Conservation (phyloP, 371 early-diverging fungal genomes). For the Sporodiniella umbellata region DNA sequence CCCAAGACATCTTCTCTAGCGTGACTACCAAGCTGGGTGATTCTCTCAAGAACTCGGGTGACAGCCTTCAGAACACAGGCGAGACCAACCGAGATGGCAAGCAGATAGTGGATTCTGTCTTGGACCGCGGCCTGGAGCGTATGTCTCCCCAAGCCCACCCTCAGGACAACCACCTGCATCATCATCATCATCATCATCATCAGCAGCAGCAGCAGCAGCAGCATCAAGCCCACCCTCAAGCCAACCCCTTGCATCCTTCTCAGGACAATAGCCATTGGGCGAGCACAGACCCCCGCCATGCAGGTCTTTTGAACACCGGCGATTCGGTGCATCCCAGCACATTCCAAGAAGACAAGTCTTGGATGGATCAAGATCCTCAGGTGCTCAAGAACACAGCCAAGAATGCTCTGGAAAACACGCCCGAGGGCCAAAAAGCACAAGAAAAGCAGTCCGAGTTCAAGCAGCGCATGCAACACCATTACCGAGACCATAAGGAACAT, state of each 20-base stretch:
- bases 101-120: constrained; percentile 7
- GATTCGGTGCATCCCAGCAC: constrained; percentile 21
- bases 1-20: constrained; percentile 49
- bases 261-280: no score
- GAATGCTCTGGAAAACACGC: background rate
- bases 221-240: no score
- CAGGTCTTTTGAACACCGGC: constrained; percentile 24
- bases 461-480: background rate
- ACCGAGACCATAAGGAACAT: constrained; percentile 8
- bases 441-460: background rate
- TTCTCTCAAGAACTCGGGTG: constrained; percentile 20
- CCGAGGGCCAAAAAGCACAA: background rate
- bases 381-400: no score
- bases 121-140: constrained; percentile 3
- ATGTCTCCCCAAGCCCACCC: background rate
- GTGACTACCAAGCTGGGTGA: constrained; percentile 29
- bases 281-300: constrained; percentile 13
- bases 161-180: background rate
- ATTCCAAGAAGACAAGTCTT: constrained; percentile 4
- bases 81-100: constrained; percentile 5
- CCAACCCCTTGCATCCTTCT: no score
- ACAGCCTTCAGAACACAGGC: constrained; percentile 16
- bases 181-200: background rate
- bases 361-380: background rate
- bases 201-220: no score